Evolutionary conservation across 495 filamentous ascomycete genomes (phyloP).

Genomic region (Neurospora sp.): DNA sequence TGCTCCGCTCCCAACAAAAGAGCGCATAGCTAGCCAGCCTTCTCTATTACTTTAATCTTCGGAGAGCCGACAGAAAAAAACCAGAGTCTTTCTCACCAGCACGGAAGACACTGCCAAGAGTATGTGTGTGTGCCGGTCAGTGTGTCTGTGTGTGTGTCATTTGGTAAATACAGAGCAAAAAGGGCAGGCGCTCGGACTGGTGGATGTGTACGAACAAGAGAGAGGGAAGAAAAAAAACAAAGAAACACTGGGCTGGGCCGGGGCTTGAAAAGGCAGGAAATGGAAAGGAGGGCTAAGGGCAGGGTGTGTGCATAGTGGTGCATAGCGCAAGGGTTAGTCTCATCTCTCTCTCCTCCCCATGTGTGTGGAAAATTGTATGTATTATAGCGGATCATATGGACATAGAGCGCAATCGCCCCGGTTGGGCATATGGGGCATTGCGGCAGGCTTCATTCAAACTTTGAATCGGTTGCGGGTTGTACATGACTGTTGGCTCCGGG

Average conservation of each 20-base stretch:
- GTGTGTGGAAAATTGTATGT: conserved; percentile 18
- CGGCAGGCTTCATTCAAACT: not conserved
- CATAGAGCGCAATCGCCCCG: conserved; percentile 13
- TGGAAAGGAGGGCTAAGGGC: not conserved
- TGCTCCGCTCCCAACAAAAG: not conserved
- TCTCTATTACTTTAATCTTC: conserved; percentile 15
- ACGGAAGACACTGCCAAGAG: not conserved
- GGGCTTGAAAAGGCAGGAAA: not conserved
- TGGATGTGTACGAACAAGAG: conserved; percentile 18
- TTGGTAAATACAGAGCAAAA: not conserved
- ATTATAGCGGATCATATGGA: conserved; percentile 21
- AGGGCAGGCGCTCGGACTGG: not conserved
- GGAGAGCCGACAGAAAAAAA: conserved; percentile 3
- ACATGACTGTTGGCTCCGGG: not conserved
- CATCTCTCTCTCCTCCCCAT: conserved; percentile 23
- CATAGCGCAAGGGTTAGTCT: conserved; percentile 18
- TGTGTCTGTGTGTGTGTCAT: conserved; percentile 4
- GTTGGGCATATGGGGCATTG: conserved; percentile 8
- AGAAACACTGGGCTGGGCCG: not conserved
- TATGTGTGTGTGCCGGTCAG: not conserved
- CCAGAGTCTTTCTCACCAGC: not conserved
- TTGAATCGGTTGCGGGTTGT: not conserved
- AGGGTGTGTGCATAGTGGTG: conserved; percentile 2
- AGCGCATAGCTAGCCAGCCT: not conserved
- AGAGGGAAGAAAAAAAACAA: conserved; percentile 3